These are phyloP conservation scores for Acorus calamus DNA, from an alignment of 106 monocot species.

Conservation along the genomic window DNA sequence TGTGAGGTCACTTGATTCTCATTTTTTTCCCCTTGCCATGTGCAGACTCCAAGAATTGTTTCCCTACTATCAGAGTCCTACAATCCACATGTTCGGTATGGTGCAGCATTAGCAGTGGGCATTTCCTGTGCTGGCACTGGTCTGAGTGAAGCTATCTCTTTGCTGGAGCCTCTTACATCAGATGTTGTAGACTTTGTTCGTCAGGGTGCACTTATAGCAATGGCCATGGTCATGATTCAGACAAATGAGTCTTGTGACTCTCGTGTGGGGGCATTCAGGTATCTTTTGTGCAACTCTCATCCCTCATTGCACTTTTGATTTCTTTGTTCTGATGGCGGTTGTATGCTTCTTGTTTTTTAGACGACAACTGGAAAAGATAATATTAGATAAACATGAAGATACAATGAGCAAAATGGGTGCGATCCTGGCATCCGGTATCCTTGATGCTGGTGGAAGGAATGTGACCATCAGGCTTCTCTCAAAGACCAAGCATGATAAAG, in stretches of 20 bases:
- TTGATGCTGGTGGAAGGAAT: conserved; percentile 97
- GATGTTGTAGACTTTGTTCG: conserved; percentile 99
- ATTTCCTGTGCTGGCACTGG: conserved; percentile 96
- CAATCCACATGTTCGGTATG: conserved; percentile 98
- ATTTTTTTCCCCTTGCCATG: not conserved
- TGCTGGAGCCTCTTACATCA: conserved; percentile 94
- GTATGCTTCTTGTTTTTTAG: conserved; percentile 17
- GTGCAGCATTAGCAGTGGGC: conserved; percentile 95
- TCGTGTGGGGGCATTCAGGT: conserved; percentile 94
- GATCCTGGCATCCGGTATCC: conserved; percentile 94
- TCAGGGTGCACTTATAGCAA: conserved; percentile 93
- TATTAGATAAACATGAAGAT: conserved; percentile 96
- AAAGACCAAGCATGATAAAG: conserved; percentile 79
- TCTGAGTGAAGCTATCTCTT: conserved; percentile 84
- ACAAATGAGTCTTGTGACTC: conserved; percentile 88
- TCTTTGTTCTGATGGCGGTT: not conserved
- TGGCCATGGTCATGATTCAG: conserved; percentile 99
- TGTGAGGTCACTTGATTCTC: not conserved
- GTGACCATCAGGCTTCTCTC: conserved; percentile 90
- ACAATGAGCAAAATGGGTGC: conserved; percentile 99
- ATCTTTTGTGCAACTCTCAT: conserved; percentile 1
- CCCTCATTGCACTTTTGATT: not conserved
- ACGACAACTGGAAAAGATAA: conserved; percentile 91
- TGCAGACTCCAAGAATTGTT: conserved; percentile 98
- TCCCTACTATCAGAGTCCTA: conserved; percentile 95